These are phyloP conservation scores for Thraustochytrium sp. DNA, from an alignment of 352 stramenopile species.

Conservation along the genomic window DNA sequence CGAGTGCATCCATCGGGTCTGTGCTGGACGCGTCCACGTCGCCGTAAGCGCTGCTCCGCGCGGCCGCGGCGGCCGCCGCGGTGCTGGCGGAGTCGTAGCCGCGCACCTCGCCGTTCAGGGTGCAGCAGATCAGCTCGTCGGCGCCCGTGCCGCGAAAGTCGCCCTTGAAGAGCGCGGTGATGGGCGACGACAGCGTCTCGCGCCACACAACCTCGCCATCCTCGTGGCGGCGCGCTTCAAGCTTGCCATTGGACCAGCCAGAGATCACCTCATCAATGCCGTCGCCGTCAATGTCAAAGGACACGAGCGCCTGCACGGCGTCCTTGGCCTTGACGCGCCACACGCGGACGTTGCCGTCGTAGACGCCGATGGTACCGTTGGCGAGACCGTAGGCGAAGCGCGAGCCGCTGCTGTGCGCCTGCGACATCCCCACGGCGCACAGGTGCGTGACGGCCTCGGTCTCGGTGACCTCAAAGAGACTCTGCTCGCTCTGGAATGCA, in stretches of 20 bases:
- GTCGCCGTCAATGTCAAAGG: constrained; percentile 81
- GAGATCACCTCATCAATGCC: constrained; percentile 76
- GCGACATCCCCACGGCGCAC: constrained; percentile 57
- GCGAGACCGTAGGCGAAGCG: constrained; percentile 76
- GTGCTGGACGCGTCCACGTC: too few relatives aligned
- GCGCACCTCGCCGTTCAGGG: constrained; percentile 62
- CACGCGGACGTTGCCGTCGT: constrained; percentile 70
- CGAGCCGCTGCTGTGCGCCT: neutral
- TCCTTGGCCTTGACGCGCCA: constrained; percentile 88
- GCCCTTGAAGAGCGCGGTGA: constrained; percentile 64
- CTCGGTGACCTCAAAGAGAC: constrained; percentile 77
- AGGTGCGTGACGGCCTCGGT: constrained; percentile 68
- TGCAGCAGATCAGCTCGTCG: constrained; percentile 78
- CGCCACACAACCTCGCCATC: constrained; percentile 76
- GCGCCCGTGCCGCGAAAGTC: constrained; percentile 80
- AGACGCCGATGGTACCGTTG: constrained; percentile 86
- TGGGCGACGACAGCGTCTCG: constrained; percentile 59
- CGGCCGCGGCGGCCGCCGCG: neutral
- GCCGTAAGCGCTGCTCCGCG: neutral
- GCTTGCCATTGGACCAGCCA: constrained; percentile 78
- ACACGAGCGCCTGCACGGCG: constrained; percentile 56
- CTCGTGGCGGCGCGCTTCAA: constrained; percentile 57
- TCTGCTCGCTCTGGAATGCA: constrained; percentile 76
- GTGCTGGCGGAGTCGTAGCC: constrained; percentile 41
- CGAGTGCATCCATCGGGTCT: neutral